These are phyloP conservation scores for Aspergillus ellipticus DNA, from an alignment of 495 filamentous ascomycete species.

Conservation along the genomic window DNA sequence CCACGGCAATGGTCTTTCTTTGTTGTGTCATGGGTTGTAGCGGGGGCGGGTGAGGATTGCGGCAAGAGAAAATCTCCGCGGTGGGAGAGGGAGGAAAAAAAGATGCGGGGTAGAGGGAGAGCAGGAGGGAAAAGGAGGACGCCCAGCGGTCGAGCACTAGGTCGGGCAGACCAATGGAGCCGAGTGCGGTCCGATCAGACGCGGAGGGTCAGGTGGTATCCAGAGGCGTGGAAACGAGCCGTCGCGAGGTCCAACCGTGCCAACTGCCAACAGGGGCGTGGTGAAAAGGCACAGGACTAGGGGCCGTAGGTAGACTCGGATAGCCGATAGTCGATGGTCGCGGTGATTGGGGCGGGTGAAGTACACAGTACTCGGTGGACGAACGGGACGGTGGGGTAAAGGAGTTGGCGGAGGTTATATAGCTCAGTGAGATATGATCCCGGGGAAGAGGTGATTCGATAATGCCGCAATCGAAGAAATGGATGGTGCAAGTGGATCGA, in stretches of 20 bases:
- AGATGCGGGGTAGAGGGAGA: slow-evolving; percentile 21
- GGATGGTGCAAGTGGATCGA: slow-evolving; percentile 19
- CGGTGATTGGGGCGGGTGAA: neutral
- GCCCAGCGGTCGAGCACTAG: neutral
- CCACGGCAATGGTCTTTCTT: slow-evolving; percentile 80
- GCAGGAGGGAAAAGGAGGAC: neutral
- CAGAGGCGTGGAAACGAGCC: slow-evolving; percentile 2
- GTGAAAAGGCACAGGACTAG: too few species aligned
- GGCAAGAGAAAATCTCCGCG: slow-evolving; percentile 4
- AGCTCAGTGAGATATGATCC: neutral
- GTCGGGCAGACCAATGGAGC: slow-evolving; percentile 11
- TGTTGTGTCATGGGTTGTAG: slow-evolving; percentile 38
- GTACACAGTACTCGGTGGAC: neutral
- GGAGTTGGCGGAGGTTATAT: neutral
- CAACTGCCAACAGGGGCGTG: neutral
- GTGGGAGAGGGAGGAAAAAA: slow-evolving; percentile 4
- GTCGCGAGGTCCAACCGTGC: neutral
- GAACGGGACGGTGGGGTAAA: neutral
- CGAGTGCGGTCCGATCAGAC: slow-evolving; percentile 8
- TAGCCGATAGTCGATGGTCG: neutral
- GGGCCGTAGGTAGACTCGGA: slow-evolving; percentile 1
- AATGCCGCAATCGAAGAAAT: slow-evolving; percentile 24
- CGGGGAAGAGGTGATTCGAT: slow-evolving; percentile 10
- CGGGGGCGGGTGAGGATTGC: slow-evolving; percentile 8
- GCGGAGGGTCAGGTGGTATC: slow-evolving; percentile 20